Evolutionary conservation across 177 flowering plant species (phyloP), one percentile per base, ranked within the genome.

Genomic region (Vitis hybrid): DNA sequence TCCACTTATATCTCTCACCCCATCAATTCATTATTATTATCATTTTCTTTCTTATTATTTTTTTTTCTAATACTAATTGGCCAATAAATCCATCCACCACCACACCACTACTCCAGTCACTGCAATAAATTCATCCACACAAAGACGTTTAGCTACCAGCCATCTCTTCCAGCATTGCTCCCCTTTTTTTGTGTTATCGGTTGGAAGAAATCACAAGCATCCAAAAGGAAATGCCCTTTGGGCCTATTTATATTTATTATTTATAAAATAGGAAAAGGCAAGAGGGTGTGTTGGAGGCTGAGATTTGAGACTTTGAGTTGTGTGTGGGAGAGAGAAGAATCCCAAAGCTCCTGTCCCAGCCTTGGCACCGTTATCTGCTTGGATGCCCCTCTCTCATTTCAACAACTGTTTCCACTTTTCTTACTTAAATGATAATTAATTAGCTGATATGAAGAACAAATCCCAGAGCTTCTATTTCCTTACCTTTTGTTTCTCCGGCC

Each of bases 281-380:
- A 81, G 61, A 62, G 76, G 12, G 66, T 67, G 81, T 71, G 82
- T 18, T 60, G 39, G 29, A 26, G 66, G 45, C 70, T 67, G 59
- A 71, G 66, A 64, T 26, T 59, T 50, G 76, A 49, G 71, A 39
- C 45, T 39, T 39, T 39, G 45, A 39, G 45, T 39, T 39, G 45
- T 39, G 45, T 39, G 45, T 39, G 45, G 31, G 29, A 68, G 33
- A 65, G 31, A 71, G 26, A 49, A 65, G 84, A 77, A 82, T 79
- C 86, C 77, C 71, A 62, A 81, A 70, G 73, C 71, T 65, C 74
- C 77, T 79, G 84, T 84, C 84, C 70, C 71, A 78, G 68, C 73
- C 82, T 68, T 69, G 64, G 33, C 78, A 67, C 81, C 80, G 65
- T 80, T 85, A 62, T 85, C 84, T 79, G 77, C 72, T 85, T 87